Percentiles rank a stretch among this genome's conserved stretches.
Conservation (phyloP, 2,329 filamentous ascomycete species). For the Phyllachora maydis region DNA sequence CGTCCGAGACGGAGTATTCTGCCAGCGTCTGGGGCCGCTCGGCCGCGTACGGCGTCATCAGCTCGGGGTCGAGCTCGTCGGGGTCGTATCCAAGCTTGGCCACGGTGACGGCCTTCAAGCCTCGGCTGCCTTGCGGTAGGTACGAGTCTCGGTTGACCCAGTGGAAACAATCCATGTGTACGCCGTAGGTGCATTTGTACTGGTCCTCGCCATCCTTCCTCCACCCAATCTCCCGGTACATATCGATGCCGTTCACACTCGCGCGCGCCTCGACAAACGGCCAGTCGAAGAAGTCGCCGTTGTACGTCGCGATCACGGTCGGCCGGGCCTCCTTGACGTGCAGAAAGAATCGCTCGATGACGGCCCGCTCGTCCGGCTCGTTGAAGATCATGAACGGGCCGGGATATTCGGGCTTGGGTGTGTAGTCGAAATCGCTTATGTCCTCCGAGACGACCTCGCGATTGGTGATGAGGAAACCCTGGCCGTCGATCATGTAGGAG, state of each 20-base stretch:
- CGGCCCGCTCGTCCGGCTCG: slow-evolving; percentile 73
- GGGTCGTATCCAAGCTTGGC: slow-evolving; percentile 97
- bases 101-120: slow-evolving; percentile 91
- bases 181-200: slow-evolving; percentile 88
- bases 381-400: slow-evolving; percentile 98
- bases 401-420: slow-evolving; percentile 86
- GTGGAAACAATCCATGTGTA: slow-evolving; percentile 97
- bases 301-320: slow-evolving; percentile 98
- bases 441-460: slow-evolving; percentile 95
- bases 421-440: slow-evolving; percentile 95
- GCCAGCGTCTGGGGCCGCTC: slow-evolving; percentile 87
- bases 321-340: slow-evolving; percentile 90
- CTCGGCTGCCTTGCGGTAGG: slow-evolving; percentile 87
- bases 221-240: slow-evolving; percentile 98
- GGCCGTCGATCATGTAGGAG: slow-evolving; percentile 99
- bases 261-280: slow-evolving; percentile 90
- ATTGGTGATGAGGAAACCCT: slow-evolving; percentile 95
- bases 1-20: slow-evolving; percentile 97
- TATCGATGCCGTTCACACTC: slow-evolving; percentile 88
- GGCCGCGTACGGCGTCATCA: slow-evolving; percentile 84
- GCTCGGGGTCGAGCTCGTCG: slow-evolving; percentile 87
- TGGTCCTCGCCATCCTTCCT: slow-evolving; percentile 89
- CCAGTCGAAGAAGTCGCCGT: slow-evolving; percentile 99
- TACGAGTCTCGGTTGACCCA: slow-evolving; percentile 99
- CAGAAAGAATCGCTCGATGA: slow-evolving; percentile 82